Evolutionary conservation across 2,329 filamentous ascomycete genomes (phyloP).

Genomic region (Aspergillus sp.): DNA sequence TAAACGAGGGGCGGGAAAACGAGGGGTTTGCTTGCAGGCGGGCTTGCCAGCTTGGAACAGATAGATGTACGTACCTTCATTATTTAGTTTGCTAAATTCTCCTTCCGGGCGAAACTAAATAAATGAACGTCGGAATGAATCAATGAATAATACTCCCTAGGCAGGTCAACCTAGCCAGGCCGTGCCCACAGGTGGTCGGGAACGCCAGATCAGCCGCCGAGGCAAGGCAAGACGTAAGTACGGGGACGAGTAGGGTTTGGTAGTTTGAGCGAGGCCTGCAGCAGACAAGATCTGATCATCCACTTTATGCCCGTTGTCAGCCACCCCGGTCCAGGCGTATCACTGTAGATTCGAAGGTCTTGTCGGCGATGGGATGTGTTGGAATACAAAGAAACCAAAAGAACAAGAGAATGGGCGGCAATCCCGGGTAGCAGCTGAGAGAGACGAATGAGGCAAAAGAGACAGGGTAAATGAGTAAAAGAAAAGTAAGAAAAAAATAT

Average conservation of each 20-base stretch:
- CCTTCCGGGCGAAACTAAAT: slow-evolving; percentile 1
- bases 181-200: background rate
- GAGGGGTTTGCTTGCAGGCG: slow-evolving; percentile 11
- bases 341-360: background rate
- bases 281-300: background rate
- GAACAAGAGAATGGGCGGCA: slow-evolving; percentile 10
- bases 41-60: background rate
- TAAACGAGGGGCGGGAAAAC: slow-evolving; percentile 21
- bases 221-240: slow-evolving; percentile 1
- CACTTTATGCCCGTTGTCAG: background rate
- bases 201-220: background rate
- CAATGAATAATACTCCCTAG: background rate
- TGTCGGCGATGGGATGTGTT: background rate
- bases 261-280: background rate
- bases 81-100: slow-evolving; percentile 6
- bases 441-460: slow-evolving; percentile 10
- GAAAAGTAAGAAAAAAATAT: background rate
- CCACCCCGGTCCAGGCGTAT: background rate
- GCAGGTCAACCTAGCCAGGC: slow-evolving; percentile 4
- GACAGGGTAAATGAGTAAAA: slow-evolving; percentile 1
- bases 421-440: slow-evolving; percentile 2
- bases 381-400: slow-evolving; percentile 16
- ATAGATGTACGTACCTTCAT: slow-evolving; percentile 26
- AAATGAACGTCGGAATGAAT: background rate
- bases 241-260: background rate